phyloP scores from a whole-genome alignment of 805 yeast genomes.

The Myxozyma mucilagina region DNA sequence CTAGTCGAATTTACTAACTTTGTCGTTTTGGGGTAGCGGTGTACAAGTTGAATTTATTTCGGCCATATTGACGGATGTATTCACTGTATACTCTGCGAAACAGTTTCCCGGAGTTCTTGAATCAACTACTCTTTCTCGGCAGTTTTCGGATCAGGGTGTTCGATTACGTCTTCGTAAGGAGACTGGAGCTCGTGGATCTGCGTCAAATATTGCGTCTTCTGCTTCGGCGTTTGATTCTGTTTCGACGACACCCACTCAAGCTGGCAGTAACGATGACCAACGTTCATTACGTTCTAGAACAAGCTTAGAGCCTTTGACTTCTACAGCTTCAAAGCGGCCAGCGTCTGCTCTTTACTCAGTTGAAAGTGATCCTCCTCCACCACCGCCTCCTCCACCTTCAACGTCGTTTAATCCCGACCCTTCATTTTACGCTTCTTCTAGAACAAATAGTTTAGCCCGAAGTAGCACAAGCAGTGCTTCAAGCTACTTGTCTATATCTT shows the following conservation, averaged over 20 bases:
- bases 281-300: neutral
- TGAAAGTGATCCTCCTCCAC: conserved; percentile 11
- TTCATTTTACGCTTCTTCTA: neutral
- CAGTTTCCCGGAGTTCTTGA: conserved; percentile 33
- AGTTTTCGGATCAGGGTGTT: conserved; percentile 34
- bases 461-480: conserved; percentile 13
- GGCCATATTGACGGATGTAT: conserved; percentile 25
- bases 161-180: conserved; percentile 33
- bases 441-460: conserved; percentile 2
- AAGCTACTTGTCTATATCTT: neutral
- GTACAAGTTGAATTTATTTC: conserved; percentile 30
- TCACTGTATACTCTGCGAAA: conserved; percentile 26
- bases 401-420: neutral
- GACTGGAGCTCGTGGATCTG: conserved; percentile 9
- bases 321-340: neutral
- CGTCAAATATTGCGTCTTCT: neutral
- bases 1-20: neutral
- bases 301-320: neutral
- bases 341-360: neutral
- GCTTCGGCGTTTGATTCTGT: conserved; percentile 1
- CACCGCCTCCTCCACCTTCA: neutral
- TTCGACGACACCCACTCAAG: neutral
- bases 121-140: conserved; percentile 32
- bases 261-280: neutral
- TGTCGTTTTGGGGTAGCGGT: conserved; percentile 11